Conservation (phyloP, 2,329 filamentous ascomycete species). For the Huntiella omanensis region DNA sequence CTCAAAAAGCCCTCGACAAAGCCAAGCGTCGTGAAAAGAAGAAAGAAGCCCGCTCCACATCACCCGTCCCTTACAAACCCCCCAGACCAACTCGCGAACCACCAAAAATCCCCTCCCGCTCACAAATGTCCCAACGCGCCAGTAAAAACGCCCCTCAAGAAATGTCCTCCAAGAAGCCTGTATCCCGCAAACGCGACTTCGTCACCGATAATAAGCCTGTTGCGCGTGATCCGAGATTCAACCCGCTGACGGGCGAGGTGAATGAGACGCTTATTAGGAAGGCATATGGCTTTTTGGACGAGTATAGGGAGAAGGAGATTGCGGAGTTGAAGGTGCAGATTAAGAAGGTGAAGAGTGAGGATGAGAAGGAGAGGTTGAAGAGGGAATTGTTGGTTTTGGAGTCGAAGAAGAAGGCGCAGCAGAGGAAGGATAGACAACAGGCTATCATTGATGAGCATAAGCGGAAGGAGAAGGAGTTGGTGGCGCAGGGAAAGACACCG, state of each 20-base stretch:
- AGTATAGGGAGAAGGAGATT: conserved; percentile 74
- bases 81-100: conserved; percentile 13
- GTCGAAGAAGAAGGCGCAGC: conserved; percentile 52
- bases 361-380: conserved; percentile 51
- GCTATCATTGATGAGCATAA: conserved; percentile 58
- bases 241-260: conserved; percentile 33
- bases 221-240: conserved; percentile 75
- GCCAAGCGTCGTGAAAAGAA: conserved; percentile 15
- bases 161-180: conserved; percentile 63
- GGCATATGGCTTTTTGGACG: conserved; percentile 74
- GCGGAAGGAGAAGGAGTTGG: conserved; percentile 63
- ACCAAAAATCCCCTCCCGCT: conserved; percentile 20
- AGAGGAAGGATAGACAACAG: conserved; percentile 49
- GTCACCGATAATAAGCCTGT: conserved; percentile 40
- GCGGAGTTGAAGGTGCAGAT: conserved; percentile 50
- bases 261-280: conserved; percentile 43
- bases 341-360: conserved; percentile 43
- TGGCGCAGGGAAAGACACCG: conserved; percentile 76
- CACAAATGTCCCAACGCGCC: conserved; percentile 17
- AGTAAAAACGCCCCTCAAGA: conserved; percentile 78
- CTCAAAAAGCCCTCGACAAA: conserved; percentile 46
- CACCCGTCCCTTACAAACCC: neutral
- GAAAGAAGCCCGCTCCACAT: conserved; percentile 11
- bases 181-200: conserved; percentile 54
- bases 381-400: conserved; percentile 59